Evolutionary conservation across 2,329 filamentous ascomycete species (phyloP).

Genomic region (Aspergillus awamori): DNA sequence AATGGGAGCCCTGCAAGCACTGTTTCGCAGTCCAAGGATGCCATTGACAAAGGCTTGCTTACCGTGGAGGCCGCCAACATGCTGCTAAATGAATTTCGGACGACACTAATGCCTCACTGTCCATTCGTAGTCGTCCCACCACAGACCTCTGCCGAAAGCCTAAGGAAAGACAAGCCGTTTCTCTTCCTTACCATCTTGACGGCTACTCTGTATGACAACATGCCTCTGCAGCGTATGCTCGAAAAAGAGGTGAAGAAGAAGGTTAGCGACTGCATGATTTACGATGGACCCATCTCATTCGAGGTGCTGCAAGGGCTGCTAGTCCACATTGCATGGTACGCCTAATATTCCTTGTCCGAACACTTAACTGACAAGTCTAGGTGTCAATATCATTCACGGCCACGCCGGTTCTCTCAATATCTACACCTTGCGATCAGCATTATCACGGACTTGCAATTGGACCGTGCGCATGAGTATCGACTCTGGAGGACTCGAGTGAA

Average conservation of each 20-base stretch:
- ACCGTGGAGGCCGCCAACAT: slow-evolving; percentile 22
- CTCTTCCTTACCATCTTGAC: slow-evolving; percentile 40
- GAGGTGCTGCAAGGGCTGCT: slow-evolving; percentile 46
- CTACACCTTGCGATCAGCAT: slow-evolving; percentile 42
- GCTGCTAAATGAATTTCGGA: slow-evolving; percentile 37
- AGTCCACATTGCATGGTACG: slow-evolving; percentile 40
- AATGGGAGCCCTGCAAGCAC: not conserved
- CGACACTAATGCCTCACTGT: slow-evolving; percentile 41
- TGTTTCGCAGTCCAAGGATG: slow-evolving; percentile 16
- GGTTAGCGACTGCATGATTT: slow-evolving; percentile 36
- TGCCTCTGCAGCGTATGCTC: slow-evolving; percentile 38
- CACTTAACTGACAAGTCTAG: slow-evolving; percentile 20
- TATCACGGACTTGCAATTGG: slow-evolving; percentile 38
- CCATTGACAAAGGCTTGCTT: slow-evolving; percentile 23
- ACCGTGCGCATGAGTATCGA: slow-evolving; percentile 29
- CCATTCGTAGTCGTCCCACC: slow-evolving; percentile 40
- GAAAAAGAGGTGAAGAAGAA: slow-evolving; percentile 34
- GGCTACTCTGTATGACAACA: slow-evolving; percentile 36
- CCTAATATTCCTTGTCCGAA: not conserved
- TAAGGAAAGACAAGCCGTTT: slow-evolving; percentile 38
- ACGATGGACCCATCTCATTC: slow-evolving; percentile 38
- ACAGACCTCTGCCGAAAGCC: slow-evolving; percentile 24
- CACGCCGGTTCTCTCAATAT: slow-evolving; percentile 37
- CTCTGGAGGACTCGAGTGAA: slow-evolving; percentile 31
- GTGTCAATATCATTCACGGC: slow-evolving; percentile 38